Base-by-base conservation (phyloP, 2,329 filamentous ascomycete species). In the Aspergillus piperis region DNA sequence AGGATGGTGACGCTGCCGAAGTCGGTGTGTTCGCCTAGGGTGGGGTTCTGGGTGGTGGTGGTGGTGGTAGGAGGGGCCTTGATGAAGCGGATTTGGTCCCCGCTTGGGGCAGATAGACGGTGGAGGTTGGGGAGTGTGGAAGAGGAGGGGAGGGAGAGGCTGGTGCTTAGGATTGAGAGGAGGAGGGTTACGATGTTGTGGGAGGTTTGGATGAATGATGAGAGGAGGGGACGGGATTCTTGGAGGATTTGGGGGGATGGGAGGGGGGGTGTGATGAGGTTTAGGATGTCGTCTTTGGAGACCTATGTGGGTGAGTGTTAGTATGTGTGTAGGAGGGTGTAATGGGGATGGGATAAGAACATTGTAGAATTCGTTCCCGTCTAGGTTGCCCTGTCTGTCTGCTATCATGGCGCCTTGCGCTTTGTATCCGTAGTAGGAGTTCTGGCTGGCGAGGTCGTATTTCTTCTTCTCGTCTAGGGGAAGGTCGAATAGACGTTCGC, bases 331-430 rank as follows among this genome's bases (percentile, higher is more conserved):
- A 4, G 50, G 17, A 15, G 48, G 41, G 25, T 11, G 19, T 13
- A 30, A 13, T 15, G 48, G 30, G 32, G n/a, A 19, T n/a, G 17
- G 17, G 17, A 23, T 36, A 38, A 17, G 6, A 63, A 84, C 78
- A 69, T 85, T 84, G 70, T 84, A 85, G 59, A 84, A 84, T 62
- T 85, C 82, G 62, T 83, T 83, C 39, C 79, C 71, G 63, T 85
- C 83, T 25, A 72, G 69, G 5, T 80, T 83, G 0, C 84, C 83
- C 19, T 77, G 61, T 5, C 71, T 71, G 63, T 86, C 83, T 10
- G 83, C 73, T 0, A 81, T 69, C 3, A 75, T 76, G 15, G 74
- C 77, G 3, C 83, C 83, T 48, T 77, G 78, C 0, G 77, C 78
- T 65, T 83, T 83, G 54, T 84, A 84, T 4, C 83, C 84, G 62